Base-by-base conservation (phyloP, 768 basidiomycete species). In the Tulasnella sp. region DNA sequence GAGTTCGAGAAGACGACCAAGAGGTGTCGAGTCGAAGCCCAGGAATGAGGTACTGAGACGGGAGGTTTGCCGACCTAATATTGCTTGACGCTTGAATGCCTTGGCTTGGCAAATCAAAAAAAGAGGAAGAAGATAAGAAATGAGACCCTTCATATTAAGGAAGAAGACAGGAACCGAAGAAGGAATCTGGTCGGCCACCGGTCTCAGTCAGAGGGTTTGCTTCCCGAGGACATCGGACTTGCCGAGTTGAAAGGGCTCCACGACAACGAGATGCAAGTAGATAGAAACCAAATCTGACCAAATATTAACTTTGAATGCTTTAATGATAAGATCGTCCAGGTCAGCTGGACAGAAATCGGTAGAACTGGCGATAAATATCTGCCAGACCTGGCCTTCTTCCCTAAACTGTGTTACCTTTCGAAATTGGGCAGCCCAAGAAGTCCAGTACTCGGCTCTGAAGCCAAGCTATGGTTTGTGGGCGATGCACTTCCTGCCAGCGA, bases 161-260 rank as follows among this genome's bases (percentile, higher is more conserved):
- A 31, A 37, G 31, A 16, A 8, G 11, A 69, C 64, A 69, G 64
- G 64, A 12, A 34, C 28, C 31, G 64, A 69, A 69, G 64, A 69
- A 69, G 31, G 31, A 69, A 69, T 69, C 24, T 37, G 14, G 34
- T 69, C 16, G 34, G 64, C 64, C 28, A 31, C 64, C 64, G 64
- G 64, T 37, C 34, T 3, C 64, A 69, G 64, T 20, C 34, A 28
- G 64, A 69, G 64, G 64, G 64, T 69, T 37, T 28, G 31, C 34
- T 69, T 31, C 58, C 64, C 64, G 64, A 69, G 34, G 34, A 37
- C 64, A 69, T 69, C 64, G 64, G 64, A 69, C 64, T 28, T 69
- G 64, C 28, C 34, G 64, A 69, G 64, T 37, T 34, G 12, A 20
- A 37, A 14, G 14, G 34, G 34, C 28, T 14, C 18, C 64, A 69